Percentiles rank a stretch among this genome's conserved stretches.
Conservation (phyloP, 2,329 filamentous ascomycete species). For the Fusarium sp. region DNA sequence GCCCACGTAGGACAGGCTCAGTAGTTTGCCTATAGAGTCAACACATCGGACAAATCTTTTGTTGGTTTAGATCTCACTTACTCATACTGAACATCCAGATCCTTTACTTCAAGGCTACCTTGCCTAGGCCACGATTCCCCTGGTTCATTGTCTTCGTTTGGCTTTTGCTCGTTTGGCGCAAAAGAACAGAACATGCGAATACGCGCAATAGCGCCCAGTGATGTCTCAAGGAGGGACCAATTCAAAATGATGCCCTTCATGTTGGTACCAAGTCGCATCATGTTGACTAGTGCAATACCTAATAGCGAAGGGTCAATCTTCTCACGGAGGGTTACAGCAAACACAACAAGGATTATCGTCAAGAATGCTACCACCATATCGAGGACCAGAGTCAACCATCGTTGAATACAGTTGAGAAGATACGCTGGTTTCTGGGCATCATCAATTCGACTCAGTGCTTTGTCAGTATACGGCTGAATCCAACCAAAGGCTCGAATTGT, state of each 20-base stretch:
- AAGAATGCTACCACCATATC: slow-evolving; percentile 60
- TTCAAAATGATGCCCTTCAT: slow-evolving; percentile 42
- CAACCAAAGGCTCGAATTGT: slow-evolving; percentile 52
- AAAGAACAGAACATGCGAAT: slow-evolving; percentile 40
- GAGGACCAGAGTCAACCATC: slow-evolving; percentile 61
- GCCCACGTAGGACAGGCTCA: slow-evolving; percentile 41
- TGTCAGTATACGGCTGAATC: slow-evolving; percentile 48
- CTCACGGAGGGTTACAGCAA: slow-evolving; percentile 49
- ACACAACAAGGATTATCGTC: slow-evolving; percentile 48
- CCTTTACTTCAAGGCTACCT: slow-evolving; percentile 36
- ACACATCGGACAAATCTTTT: background rate
- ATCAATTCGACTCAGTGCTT: slow-evolving; percentile 51
- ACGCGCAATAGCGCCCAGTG: slow-evolving; percentile 42
- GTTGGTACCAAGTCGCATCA: slow-evolving; percentile 40
- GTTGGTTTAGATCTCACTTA: slow-evolving; percentile 11
- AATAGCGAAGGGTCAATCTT: slow-evolving; percentile 44
- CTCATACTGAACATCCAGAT: slow-evolving; percentile 41
- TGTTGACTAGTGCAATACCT: slow-evolving; percentile 50
- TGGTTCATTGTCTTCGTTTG: slow-evolving; percentile 23
- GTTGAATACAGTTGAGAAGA: slow-evolving; percentile 59
- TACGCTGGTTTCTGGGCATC: slow-evolving; percentile 62
- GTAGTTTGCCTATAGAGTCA: slow-evolving; percentile 32
- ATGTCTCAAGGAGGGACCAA: slow-evolving; percentile 45
- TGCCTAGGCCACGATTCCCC: slow-evolving; percentile 32
- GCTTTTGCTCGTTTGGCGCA: slow-evolving; percentile 37